Conservation (phyloP, 139 green algal species). For the Dunaliella primolecta region DNA sequence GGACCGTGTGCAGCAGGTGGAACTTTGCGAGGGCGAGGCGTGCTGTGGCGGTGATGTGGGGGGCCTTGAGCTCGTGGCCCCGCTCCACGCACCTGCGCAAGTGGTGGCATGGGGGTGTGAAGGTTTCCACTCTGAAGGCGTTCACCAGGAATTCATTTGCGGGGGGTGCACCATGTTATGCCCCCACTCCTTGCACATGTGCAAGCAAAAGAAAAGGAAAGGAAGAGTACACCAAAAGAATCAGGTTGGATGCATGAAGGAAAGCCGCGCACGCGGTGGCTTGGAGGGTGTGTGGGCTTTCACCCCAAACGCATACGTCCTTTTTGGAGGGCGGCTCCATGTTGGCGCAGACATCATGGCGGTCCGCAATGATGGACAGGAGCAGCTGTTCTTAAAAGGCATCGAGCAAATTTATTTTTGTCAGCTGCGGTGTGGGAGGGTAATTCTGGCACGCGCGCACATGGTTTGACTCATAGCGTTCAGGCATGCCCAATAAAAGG, state of each 20-base stretch:
- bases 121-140: not conserved
- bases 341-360: too few relatives aligned
- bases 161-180: not conserved
- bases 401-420: too few relatives aligned
- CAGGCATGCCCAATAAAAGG: too few relatives aligned
- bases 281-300: too few relatives aligned
- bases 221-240: not conserved
- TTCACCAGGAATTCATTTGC: not conserved
- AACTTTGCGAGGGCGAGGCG: conserved; percentile 48
- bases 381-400: too few relatives aligned
- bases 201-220: not conserved
- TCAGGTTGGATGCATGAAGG: not conserved
- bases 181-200: not conserved
- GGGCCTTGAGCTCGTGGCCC: conserved; percentile 45
- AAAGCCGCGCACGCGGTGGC: too few relatives aligned
- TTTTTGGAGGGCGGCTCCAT: too few relatives aligned
- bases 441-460: too few relatives aligned
- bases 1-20: conserved; percentile 43
- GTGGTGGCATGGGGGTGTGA: not conserved
- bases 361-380: too few relatives aligned
- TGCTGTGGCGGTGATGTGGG: conserved; percentile 53
- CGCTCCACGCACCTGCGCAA: conserved; percentile 33
- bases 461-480: too few relatives aligned
- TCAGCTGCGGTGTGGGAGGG: too few relatives aligned
- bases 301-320: too few relatives aligned